Conservation (phyloP, 2,329 filamentous ascomycete species). For the Fusarium keratoplasticum region DNA sequence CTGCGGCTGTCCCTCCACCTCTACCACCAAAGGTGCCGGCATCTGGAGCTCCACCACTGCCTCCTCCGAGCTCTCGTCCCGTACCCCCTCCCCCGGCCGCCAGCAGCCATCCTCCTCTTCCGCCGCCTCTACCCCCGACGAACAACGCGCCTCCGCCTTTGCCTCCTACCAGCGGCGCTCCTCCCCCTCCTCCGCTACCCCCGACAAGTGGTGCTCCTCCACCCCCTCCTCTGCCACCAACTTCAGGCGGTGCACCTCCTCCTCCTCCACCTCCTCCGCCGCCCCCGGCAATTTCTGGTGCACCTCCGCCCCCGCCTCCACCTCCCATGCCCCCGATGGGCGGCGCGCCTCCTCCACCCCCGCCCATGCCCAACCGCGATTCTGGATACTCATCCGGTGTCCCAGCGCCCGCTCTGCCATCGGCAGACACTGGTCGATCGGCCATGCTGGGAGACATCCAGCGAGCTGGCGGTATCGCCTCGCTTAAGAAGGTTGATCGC, state of each 20-base stretch:
- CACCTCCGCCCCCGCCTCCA: constrained; percentile 42
- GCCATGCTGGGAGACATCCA: constrained; percentile 80
- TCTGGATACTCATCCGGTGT: constrained; percentile 67
- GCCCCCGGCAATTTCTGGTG: constrained; percentile 54
- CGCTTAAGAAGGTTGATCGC: constrained; percentile 81
- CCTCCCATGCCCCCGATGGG: constrained; percentile 45
- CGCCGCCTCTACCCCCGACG: constrained; percentile 61
- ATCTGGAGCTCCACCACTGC: constrained; percentile 59
- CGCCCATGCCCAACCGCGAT: constrained; percentile 66
- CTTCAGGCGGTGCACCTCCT: constrained; percentile 45
- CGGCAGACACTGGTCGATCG: constrained; percentile 60
- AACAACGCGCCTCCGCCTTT: constrained; percentile 53
- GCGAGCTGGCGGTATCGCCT: constrained; percentile 72
- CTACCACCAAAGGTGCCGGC: constrained; percentile 62
- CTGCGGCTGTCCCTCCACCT: constrained; percentile 54
- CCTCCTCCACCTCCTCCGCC: constrained; percentile 65
- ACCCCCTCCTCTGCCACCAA: constrained; percentile 43
- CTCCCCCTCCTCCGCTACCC: constrained; percentile 54
- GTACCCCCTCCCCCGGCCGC: constrained; percentile 63
- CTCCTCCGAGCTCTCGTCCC: constrained; percentile 64
- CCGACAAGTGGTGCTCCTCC: constrained; percentile 58
- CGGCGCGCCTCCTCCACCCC: constrained; percentile 59
- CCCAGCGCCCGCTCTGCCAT: constrained; percentile 55
- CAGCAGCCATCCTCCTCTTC: constrained; percentile 51
- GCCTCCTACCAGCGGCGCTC: constrained; percentile 51